phyloP scores from a whole-genome alignment of 148 eudicot species.

The Talinum fruticosum region DNA sequence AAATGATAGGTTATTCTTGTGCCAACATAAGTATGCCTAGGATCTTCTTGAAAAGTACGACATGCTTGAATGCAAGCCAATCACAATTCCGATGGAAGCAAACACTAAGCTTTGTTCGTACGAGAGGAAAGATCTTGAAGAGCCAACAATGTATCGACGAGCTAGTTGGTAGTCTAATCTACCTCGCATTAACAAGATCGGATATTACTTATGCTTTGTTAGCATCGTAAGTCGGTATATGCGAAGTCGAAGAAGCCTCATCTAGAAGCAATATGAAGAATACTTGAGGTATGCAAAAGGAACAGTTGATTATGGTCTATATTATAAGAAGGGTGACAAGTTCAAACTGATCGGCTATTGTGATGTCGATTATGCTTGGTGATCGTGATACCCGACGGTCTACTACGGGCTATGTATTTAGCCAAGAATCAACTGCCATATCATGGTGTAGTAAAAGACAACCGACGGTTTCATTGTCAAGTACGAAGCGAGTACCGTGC shows the following conservation, averaged over 20 bases:
- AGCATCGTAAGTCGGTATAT: slow-evolving; percentile 4
- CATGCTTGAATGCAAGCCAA: slow-evolving; percentile 22
- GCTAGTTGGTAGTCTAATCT: slow-evolving; percentile 17
- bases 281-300: slow-evolving; percentile 11
- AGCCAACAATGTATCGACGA: slow-evolving; percentile 14
- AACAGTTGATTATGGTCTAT: neutral
- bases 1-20: slow-evolving; percentile 11
- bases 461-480: neutral
- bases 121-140: slow-evolving; percentile 12
- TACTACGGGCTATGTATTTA: neutral
- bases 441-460: neutral
- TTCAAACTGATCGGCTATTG: neutral
- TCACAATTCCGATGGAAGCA: slow-evolving; percentile 5
- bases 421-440: neutral
- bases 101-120: neutral
- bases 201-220: neutral
- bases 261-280: neutral
- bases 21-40: slow-evolving; percentile 12
- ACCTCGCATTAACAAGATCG: neutral
- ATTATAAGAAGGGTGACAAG: neutral
- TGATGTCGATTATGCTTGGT: slow-evolving; percentile 2
- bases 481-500: neutral
- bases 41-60: slow-evolving; percentile 11
- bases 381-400: neutral
- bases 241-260: neutral